Evolutionary conservation across 2,329 filamentous ascomycete genomes (phyloP).

Genomic region (Trichoderma brevicompactum): DNA sequence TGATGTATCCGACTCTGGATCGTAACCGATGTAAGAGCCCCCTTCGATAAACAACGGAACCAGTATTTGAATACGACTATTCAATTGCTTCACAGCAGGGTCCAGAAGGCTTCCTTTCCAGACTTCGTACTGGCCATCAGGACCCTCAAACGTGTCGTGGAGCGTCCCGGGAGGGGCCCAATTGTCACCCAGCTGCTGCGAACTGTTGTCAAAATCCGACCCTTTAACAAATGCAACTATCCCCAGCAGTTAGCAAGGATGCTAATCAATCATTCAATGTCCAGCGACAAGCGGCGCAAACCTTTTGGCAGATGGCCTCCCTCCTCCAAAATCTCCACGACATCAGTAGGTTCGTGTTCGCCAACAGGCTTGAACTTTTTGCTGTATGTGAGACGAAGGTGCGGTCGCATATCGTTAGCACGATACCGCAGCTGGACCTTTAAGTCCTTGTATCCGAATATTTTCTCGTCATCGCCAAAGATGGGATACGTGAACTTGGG

Average conservation of each 20-base stretch:
- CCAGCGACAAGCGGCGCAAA: slow-evolving; percentile 43
- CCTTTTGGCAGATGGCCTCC: slow-evolving; percentile 71
- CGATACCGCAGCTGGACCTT: slow-evolving; percentile 72
- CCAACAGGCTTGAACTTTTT: slow-evolving; percentile 72
- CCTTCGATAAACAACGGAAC: slow-evolving; percentile 91
- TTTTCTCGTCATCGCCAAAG: slow-evolving; percentile 89
- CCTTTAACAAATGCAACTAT: slow-evolving; percentile 69
- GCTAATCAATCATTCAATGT: neutral
- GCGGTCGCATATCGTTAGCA: slow-evolving; percentile 75
- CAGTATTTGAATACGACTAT: slow-evolving; percentile 82
- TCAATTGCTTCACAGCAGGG: slow-evolving; percentile 67
- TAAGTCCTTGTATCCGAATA: slow-evolving; percentile 87
- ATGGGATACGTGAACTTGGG: slow-evolving; percentile 90
- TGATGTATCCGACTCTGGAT: slow-evolving; percentile 56
- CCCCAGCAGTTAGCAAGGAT: slow-evolving; percentile 3
- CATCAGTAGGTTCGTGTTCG: slow-evolving; percentile 70
- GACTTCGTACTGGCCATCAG: slow-evolving; percentile 74
- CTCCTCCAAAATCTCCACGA: slow-evolving; percentile 65
- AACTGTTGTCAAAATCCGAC: slow-evolving; percentile 63
- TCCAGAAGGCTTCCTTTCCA: slow-evolving; percentile 80
- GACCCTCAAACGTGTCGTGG: slow-evolving; percentile 64
- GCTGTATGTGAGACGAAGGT: slow-evolving; percentile 70
- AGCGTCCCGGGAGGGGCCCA: slow-evolving; percentile 78
- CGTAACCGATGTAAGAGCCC: slow-evolving; percentile 70
- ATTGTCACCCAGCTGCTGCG: slow-evolving; percentile 50